phyloP scores from a whole-genome alignment of 257 asterid species.

The Lantana camara region DNA sequence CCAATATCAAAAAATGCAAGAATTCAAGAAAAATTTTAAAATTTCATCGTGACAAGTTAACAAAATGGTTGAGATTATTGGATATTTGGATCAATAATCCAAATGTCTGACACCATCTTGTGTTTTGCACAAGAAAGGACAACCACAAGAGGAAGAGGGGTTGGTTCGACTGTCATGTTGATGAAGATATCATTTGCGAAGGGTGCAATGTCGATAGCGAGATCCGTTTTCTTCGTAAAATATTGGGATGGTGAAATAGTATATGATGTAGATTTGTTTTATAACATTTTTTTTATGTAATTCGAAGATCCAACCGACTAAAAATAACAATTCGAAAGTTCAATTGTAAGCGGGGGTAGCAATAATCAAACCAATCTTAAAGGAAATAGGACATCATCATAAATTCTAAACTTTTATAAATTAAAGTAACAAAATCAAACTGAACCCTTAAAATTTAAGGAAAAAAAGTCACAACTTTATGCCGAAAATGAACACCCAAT shows the following conservation, averaged over 20 bases:
- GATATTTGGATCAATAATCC: constrained; percentile 5
- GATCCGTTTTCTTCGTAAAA: background rate
- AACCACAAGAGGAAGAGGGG: background rate
- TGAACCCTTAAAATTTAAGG: too few relatives aligned
- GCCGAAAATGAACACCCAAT: too few relatives aligned
- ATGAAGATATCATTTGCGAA: constrained; percentile 10
- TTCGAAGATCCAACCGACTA: too few relatives aligned
- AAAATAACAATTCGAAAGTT: too few relatives aligned
- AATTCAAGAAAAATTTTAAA: background rate
- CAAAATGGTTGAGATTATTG: background rate
- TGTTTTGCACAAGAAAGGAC: constrained; percentile 16
- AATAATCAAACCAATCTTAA: too few relatives aligned
- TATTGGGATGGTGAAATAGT: background rate
- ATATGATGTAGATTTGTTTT: too few relatives aligned
- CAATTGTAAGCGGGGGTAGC: too few relatives aligned
- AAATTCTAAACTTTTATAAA: too few relatives aligned
- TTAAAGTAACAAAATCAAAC: too few relatives aligned
- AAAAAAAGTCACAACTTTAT: too few relatives aligned
- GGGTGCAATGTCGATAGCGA: constrained; percentile 3
- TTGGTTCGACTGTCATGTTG: background rate
- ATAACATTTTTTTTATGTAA: too few relatives aligned
- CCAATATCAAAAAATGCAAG: background rate
- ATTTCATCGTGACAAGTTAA: constrained; percentile 16
- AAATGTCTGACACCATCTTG: background rate
- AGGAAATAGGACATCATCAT: too few relatives aligned